Evolutionary conservation across 306 rosid species (phyloP).

Genomic region (Cicer arietinum): DNA sequence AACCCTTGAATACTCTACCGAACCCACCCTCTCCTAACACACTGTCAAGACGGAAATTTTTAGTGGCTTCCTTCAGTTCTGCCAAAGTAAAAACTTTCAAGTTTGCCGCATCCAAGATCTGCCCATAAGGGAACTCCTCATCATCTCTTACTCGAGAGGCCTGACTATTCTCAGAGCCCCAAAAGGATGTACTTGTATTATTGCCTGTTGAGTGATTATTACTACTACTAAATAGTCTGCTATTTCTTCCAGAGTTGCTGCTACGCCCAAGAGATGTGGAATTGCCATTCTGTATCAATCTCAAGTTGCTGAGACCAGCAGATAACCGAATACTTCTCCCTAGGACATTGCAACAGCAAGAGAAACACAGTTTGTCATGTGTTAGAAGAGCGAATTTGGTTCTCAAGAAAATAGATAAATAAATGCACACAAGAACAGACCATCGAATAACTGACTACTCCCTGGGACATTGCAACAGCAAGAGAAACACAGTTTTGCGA

Average conservation of each 20-base stretch:
- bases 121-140: constrained; percentile 68
- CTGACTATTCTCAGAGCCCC: constrained; percentile 64
- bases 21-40: constrained; percentile 91
- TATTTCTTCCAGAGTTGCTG: constrained; percentile 49
- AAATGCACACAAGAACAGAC: not conserved
- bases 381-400: not conserved
- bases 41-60: constrained; percentile 65
- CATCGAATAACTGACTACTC: not conserved
- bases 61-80: constrained; percentile 75
- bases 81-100: constrained; percentile 66
- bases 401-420: not conserved
- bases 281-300: constrained; percentile 38
- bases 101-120: constrained; percentile 66
- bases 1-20: constrained; percentile 88
- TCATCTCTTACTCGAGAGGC: constrained; percentile 63
- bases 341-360: constrained; percentile 39
- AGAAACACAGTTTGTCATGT: constrained; percentile 9
- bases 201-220: constrained; percentile 59
- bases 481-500: not conserved
- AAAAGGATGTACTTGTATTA: constrained; percentile 56
- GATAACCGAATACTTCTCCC: constrained; percentile 42
- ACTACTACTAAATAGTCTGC: constrained; percentile 45
- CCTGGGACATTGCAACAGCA: not conserved
- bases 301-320: constrained; percentile 18
- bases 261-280: constrained; percentile 52